A percentile compares a stretch with the other conserved stretches of the same genome.
These are phyloP conservation scores for Lactifluus piperatus DNA, from an alignment of 768 basidiomycete genomes.

Conservation along the genomic window DNA sequence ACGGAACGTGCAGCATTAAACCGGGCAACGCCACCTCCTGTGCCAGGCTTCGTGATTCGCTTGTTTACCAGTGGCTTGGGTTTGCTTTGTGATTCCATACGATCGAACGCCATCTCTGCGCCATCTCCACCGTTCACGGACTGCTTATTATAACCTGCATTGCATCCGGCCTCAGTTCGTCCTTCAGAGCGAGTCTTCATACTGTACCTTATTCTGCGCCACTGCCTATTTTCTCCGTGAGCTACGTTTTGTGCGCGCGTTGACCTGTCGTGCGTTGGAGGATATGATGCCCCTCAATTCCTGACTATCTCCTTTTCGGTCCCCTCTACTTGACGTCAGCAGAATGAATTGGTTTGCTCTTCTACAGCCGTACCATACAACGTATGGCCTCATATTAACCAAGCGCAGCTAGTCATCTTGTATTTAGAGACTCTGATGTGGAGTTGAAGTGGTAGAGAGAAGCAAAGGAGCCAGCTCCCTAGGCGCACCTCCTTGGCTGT, in stretches of 20 bases:
- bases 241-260: too few species aligned
- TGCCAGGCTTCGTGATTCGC: neutral
- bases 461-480: neutral
- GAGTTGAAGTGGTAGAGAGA: neutral
- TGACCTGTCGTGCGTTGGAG: too few species aligned
- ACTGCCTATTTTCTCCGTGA: too few species aligned
- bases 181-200: neutral
- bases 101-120: too few species aligned
- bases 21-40: neutral
- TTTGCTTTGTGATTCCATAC: too few species aligned
- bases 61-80: neutral
- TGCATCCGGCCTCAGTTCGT: neutral
- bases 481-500: too few species aligned
- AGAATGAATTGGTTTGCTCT: neutral
- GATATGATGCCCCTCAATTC: neutral
- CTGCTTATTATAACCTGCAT: neutral
- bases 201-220: neutral
- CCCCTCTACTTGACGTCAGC: neutral
- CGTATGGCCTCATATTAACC: neutral
- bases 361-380: neutral
- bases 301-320: neutral
- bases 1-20: too few species aligned
- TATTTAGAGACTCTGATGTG: neutral
- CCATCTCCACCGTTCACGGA: neutral
- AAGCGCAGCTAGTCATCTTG: neutral